Base-by-base conservation (phyloP, 1,284 basidiomycete genomes). In the Schizopora paradoxa region DNA sequence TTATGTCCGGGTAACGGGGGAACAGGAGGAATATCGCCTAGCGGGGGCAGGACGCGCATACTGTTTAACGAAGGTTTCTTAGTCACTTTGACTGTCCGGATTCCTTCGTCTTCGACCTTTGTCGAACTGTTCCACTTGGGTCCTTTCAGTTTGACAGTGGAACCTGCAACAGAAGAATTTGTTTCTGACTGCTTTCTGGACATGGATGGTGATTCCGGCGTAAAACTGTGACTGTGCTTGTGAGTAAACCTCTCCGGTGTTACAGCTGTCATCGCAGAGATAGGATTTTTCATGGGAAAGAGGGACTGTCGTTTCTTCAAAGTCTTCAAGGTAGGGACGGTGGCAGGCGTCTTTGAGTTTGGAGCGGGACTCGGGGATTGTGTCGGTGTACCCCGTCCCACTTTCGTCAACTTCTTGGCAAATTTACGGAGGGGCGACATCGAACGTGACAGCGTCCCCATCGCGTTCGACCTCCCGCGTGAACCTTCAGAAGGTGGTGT, bases 61-160 rank as follows among this genome's bases (percentile, higher is more conserved):
- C 41, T 32, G n/a, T 43, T 33, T n/a, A 65, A 45, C 74, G 66
- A 55, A 69, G 72, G n/a, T 39, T 49, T 51, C 37, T 54, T 53
- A 25, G 56, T 53, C 16, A 55, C 45, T 13, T 76, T 80, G 46
- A 76, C 58, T 4, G 75, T 76, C 25, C 57, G 58, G 11, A 61
- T 54, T 22, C 68, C 65, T 19, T 76, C 74, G 21, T 80, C 80
- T 38, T 77, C 68, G 11, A 88, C 71, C 58, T 72, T 86, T 2
- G 86, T 89, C 2, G 87, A 90, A 54, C 80, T 74, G 57, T 91
- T 91, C 87, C 87, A 91, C 18, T 66, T 61, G 23, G 68, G 63
- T 28, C 65, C 63, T 39, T 74, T 76, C 33, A 72, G 54, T 22
- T 75, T 75, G 27, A 59, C 48, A 29, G 49, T 51, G 11, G 46